These are phyloP conservation scores for Xylaria sp. DNA, from an alignment of 2,329 filamentous ascomycete genomes.

Conservation along the genomic window DNA sequence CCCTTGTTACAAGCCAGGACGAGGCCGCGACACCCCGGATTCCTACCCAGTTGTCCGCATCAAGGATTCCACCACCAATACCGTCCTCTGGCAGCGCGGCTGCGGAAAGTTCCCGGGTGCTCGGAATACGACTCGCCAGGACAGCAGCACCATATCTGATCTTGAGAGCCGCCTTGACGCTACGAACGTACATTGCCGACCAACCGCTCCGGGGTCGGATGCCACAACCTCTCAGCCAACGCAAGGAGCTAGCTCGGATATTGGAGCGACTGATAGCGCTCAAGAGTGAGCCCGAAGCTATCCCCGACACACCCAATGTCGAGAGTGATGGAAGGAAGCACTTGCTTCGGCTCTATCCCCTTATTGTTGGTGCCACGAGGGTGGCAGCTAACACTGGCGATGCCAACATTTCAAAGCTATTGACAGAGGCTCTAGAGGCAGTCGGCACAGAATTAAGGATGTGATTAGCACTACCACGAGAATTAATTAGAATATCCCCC, in stretches of 20 bases:
- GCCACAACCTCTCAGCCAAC: constrained; percentile 85
- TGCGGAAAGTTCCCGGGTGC: constrained; percentile 48
- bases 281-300: constrained; percentile 75
- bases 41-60: constrained; percentile 58
- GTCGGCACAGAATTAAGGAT: constrained; percentile 69
- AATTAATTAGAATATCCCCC: too few species aligned
- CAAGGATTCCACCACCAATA: constrained; percentile 52
- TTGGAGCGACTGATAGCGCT: constrained; percentile 74
- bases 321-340: constrained; percentile 75
- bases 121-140: constrained; percentile 73
- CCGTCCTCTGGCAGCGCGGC: constrained; percentile 39
- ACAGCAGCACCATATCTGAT: constrained; percentile 85
- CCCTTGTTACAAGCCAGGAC: constrained; percentile 68
- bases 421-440: constrained; percentile 70
- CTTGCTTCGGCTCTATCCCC: constrained; percentile 81
- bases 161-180: constrained; percentile 79
- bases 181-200: constrained; percentile 90
- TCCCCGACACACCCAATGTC: constrained; percentile 66
- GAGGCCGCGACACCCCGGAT: constrained; percentile 52
- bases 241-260: constrained; percentile 80
- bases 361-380: constrained; percentile 73
- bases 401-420: constrained; percentile 65
- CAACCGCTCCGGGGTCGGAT: constrained; percentile 89
- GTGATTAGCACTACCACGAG: constrained; percentile 31
- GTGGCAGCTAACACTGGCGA: constrained; percentile 70